These are phyloP conservation scores for Draba incana DNA, from an alignment of 345 rosid species.

Conservation along the genomic window DNA sequence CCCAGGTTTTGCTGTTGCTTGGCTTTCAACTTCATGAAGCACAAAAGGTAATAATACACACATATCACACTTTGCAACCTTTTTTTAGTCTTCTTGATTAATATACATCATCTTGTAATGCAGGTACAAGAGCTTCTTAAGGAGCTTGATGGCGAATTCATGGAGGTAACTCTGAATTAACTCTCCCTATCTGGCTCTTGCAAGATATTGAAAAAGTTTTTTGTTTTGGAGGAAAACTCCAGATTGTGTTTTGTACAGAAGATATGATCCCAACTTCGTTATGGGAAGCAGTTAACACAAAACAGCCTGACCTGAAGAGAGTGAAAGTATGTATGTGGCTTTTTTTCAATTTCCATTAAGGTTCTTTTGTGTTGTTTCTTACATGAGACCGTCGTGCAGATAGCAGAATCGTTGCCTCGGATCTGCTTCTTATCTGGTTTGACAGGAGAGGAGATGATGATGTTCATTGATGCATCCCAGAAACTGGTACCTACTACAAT, in stretches of 20 bases:
- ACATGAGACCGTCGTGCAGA: slow-evolving; percentile 39
- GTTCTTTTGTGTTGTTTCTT: slow-evolving; percentile 15
- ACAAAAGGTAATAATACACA: slow-evolving; percentile 49
- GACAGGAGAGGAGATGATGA: slow-evolving; percentile 92
- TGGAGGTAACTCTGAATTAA: slow-evolving; percentile 54
- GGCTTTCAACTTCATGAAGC: slow-evolving; percentile 72
- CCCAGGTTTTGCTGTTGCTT: slow-evolving; percentile 72
- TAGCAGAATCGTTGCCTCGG: slow-evolving; percentile 67
- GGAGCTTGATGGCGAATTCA: slow-evolving; percentile 82
- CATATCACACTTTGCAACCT: slow-evolving; percentile 1
- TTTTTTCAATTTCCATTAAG: background rate
- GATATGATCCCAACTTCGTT: slow-evolving; percentile 70
- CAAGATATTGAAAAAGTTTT: slow-evolving; percentile 20
- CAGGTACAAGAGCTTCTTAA: slow-evolving; percentile 71
- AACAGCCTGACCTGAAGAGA: slow-evolving; percentile 60
- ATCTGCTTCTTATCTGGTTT: slow-evolving; percentile 89
- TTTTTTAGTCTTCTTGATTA: slow-evolving; percentile 17
- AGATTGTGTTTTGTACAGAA: slow-evolving; percentile 75
- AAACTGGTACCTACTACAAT: slow-evolving; percentile 52
- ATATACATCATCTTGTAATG: slow-evolving; percentile 18
- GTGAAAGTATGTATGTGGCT: slow-evolving; percentile 62
- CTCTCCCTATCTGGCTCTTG: slow-evolving; percentile 11
- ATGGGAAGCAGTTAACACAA: slow-evolving; percentile 78
- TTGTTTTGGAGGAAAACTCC: slow-evolving; percentile 1
- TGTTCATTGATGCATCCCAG: slow-evolving; percentile 90